Conservation (phyloP, 2,329 filamentous ascomycete species). For the Pseudodiploospora longispora region DNA sequence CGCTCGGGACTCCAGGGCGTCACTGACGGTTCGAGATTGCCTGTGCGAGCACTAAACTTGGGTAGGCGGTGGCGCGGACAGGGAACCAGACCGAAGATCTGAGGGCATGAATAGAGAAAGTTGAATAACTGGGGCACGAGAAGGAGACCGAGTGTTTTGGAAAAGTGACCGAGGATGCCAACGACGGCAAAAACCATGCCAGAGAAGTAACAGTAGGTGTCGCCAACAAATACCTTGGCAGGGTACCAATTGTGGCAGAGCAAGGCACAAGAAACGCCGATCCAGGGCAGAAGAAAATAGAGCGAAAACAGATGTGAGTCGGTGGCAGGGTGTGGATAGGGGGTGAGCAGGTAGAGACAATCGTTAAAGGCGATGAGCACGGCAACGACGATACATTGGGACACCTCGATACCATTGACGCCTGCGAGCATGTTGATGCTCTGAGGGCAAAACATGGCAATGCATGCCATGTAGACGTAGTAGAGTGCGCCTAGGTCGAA, state of each 20-base stretch:
- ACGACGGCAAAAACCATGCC: conserved; percentile 99
- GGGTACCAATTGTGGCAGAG: conserved; percentile 94
- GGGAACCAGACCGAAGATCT: conserved; percentile 82
- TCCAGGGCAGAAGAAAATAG: conserved; percentile 87
- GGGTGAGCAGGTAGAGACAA: conserved; percentile 72
- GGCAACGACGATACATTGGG: conserved; percentile 87
- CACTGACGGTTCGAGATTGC: conserved; percentile 77
- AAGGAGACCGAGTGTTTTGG: conserved; percentile 86
- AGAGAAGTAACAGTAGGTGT: conserved; percentile 99
- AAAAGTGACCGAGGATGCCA: conserved; percentile 94
- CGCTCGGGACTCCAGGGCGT: conserved; percentile 62
- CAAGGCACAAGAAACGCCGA: conserved; percentile 83
- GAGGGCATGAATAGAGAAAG: conserved; percentile 86
- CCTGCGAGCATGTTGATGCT: conserved; percentile 99
- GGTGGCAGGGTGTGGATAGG: conserved; percentile 84
- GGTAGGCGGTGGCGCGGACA: conserved; percentile 91
- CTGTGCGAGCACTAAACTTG: conserved; percentile 76
- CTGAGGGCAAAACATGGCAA: conserved; percentile 97
- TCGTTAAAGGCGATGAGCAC: conserved; percentile 80
- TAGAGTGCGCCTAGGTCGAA: conserved; percentile 78
- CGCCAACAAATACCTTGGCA: conserved; percentile 88
- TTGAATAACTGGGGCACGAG: conserved; percentile 95
- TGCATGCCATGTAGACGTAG: conserved; percentile 92
- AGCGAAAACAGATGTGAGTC: conserved; percentile 95
- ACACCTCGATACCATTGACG: conserved; percentile 97